Evolutionary conservation across 345 rosid genomes (phyloP), one percentile per base, ranked within the genome.

Genomic region (Arabidopsis suecica): DNA sequence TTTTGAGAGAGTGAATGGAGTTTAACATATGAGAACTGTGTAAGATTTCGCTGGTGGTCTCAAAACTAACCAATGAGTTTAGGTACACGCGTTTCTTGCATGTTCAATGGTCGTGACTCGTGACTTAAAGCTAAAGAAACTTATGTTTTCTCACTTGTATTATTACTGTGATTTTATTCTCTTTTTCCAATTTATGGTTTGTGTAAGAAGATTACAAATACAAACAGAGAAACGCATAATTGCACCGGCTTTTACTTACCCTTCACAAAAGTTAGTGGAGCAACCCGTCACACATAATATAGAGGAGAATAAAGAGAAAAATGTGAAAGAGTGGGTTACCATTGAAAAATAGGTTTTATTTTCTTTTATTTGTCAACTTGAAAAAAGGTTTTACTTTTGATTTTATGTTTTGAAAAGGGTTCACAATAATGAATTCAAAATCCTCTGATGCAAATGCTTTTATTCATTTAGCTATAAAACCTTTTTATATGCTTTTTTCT

Each of bases 321-420:
- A 3, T 48, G 40, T 34, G 63, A 55, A 65, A 51, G 67, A 84
- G 87, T 82, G 85, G 84, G 78, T 71, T 82, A 71, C 76, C 50
- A 71, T 69, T 20, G 67, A 61, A 73, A 48, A 68, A 71, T 78
- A 80, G 81, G 68, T 66, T 68, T 56, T 53, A 34, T 50, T 59
- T 73, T 55, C 30, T 63, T 65, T 32, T 9, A 20, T 9, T 65
- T 56, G 67, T 74, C 71, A 64, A 45, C 71, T 73, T 55, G 10
- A 55, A 49, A 65, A 34, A 22, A 42, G 7, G 48, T 45, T 53
- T 54, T 38, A 18, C 25, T 64, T 65, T 62, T 62, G n/a, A 30
- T 40, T 16, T 40, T 22, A 5, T 77, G 79, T 86, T 78, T 78
- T 23, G 81, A 83, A 87, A 76, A 72, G 78, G 65, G 82, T 82